Percentiles rank a stretch among this genome's conserved stretches.
phyloP scores from a whole-genome alignment of 192 early-diverging fungal genomes.

The Coemansia sp. region DNA sequence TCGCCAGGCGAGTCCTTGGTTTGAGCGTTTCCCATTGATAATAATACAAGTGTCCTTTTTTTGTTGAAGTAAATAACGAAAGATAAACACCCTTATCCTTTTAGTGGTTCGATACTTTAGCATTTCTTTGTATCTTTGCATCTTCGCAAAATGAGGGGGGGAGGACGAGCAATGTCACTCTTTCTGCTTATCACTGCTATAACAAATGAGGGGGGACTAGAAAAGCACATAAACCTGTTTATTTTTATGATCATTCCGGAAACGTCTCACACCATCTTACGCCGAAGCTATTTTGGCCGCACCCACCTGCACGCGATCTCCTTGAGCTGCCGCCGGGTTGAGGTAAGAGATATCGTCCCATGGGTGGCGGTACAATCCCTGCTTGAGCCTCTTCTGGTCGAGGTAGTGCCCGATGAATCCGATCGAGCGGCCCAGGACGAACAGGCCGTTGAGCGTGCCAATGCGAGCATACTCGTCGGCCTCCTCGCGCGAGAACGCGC shows the following conservation, averaged over 20 bases:
- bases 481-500: constrained; percentile 92
- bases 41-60: not conserved
- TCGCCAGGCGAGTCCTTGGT: not conserved
- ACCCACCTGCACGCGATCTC: constrained; percentile 53
- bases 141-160: not conserved
- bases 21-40: not conserved
- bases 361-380: constrained; percentile 97
- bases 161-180: not conserved
- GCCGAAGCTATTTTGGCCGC: constrained; percentile 48
- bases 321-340: constrained; percentile 41
- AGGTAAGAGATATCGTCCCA: constrained; percentile 97
- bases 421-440: constrained; percentile 92
- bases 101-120: not conserved
- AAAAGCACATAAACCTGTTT: not conserved
- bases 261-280: not conserved
- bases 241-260: not conserved
- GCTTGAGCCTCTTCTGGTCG: constrained; percentile 98
- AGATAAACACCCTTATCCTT: not conserved
- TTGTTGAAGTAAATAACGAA: not conserved
- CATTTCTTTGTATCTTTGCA: not conserved
- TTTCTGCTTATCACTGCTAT: not conserved
- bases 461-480: constrained; percentile 95
- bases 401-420: constrained; percentile 98
- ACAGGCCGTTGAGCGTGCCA: constrained; percentile 95
- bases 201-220: not conserved